These are phyloP conservation scores for Geotrichum cucujoidarum DNA, from an alignment of 1,139 yeast genomes.

Conservation along the genomic window DNA sequence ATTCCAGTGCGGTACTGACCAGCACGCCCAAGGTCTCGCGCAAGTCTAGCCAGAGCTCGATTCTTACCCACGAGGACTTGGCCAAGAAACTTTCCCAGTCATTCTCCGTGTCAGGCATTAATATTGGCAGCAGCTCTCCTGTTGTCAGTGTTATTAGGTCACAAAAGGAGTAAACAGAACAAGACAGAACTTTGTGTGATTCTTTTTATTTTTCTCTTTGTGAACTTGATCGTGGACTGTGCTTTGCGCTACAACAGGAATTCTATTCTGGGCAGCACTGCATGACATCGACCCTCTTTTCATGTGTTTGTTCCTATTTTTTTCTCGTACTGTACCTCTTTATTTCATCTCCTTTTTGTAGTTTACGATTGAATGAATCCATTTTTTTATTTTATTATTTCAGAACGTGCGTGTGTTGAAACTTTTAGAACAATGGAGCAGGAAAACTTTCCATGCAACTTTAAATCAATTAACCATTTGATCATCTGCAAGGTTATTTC, in stretches of 20 bases:
- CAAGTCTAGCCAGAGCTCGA: not conserved
- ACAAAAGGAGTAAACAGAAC: not conserved
- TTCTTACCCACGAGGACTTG: not conserved
- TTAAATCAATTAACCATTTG: not conserved
- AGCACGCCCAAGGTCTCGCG: slow-evolving; percentile 6
- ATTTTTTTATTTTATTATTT: not conserved
- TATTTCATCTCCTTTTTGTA: not conserved
- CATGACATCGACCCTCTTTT: no score
- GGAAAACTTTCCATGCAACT: not conserved
- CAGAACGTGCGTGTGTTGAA: not conserved
- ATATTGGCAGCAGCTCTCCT: slow-evolving; percentile 17
- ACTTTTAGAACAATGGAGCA: not conserved
- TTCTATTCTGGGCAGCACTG: no score
- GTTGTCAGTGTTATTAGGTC: slow-evolving; percentile 16
- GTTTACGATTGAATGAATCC: not conserved
- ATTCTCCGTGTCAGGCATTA: slow-evolving; percentile 15
- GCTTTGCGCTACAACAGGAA: no score
- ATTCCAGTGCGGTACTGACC: not conserved
- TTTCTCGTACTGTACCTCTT: not conserved
- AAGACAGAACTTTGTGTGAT: no score
- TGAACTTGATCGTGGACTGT: no score
- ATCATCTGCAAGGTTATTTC: not conserved
- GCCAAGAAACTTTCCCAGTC: slow-evolving; percentile 11
- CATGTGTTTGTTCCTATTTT: not conserved
- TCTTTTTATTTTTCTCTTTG: no score